Conservation (phyloP, 768 basidiomycete genomes). For the Guyanaporus albipodus region DNA sequence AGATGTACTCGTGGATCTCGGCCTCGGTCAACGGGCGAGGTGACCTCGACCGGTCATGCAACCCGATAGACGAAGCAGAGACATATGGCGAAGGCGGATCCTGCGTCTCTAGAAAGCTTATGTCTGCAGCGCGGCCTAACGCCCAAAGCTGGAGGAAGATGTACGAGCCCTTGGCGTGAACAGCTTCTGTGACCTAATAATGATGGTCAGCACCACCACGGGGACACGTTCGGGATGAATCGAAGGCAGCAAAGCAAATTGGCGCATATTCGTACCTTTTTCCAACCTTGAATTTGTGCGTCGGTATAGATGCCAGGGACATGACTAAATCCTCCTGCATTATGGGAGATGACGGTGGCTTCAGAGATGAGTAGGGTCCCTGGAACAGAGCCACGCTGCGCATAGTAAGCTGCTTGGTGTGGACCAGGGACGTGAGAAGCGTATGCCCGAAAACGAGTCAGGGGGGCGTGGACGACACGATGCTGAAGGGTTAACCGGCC, state of each 20-base stretch:
- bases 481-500: background rate
- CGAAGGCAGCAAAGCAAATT: background rate
- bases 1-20: slow-evolving; percentile 30
- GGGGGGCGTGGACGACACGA: background rate
- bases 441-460: background rate
- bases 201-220: too few relatives aligned
- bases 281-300: slow-evolving; percentile 53
- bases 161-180: slow-evolving; percentile 15
- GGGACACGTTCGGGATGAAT: background rate
- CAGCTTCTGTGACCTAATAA: slow-evolving; percentile 49
- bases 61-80: slow-evolving; percentile 31
- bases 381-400: background rate
- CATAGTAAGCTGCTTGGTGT: background rate
- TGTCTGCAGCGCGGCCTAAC: slow-evolving; percentile 45
- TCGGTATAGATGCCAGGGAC: slow-evolving; percentile 27
- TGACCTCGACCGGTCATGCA: slow-evolving; percentile 12
- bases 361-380: background rate
- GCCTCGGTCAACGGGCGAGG: slow-evolving; percentile 16
- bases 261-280: slow-evolving; percentile 29
- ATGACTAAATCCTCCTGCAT: slow-evolving; percentile 12
- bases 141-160: slow-evolving; percentile 38
- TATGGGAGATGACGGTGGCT: background rate
- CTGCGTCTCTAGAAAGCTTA: slow-evolving; percentile 26
- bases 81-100: slow-evolving; percentile 32
- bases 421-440: background rate